Conservation (phyloP, 768 basidiomycete species). For the Tephrocybe rancida region DNA sequence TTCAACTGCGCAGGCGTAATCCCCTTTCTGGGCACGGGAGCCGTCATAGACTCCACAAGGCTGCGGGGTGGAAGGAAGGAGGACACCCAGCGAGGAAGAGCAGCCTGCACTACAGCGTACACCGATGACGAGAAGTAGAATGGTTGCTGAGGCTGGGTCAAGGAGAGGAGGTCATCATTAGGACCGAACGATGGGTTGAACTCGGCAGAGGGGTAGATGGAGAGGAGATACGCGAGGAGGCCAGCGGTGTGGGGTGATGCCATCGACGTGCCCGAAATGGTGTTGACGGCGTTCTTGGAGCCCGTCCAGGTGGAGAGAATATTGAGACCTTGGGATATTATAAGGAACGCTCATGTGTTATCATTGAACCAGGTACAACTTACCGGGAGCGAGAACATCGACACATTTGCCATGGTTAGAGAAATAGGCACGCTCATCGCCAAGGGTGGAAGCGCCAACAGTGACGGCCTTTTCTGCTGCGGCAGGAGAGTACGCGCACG, state of each 20-base stretch:
- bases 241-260: conserved; percentile 93
- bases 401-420: conserved; percentile 92
- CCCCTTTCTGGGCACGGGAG: conserved; percentile 43
- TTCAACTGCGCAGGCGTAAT: conserved; percentile 78
- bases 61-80: conserved; percentile 57
- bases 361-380: conserved; percentile 9
- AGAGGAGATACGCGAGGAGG: conserved; percentile 88
- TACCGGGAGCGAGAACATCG: conserved; percentile 88
- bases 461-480: conserved; percentile 88
- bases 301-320: conserved; percentile 89
- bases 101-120: conserved; percentile 56
- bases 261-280: conserved; percentile 92
- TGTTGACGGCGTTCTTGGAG: conserved; percentile 58
- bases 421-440: conserved; percentile 85
- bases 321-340: conserved; percentile 59
- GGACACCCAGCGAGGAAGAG: conserved; percentile 61
- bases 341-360: not conserved
- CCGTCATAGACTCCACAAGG: conserved; percentile 42
- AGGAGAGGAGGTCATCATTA: conserved; percentile 37
- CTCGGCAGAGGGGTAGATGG: conserved; percentile 71
- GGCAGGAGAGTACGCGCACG: conserved; percentile 93
- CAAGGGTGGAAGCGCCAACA: conserved; percentile 88
- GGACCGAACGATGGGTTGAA: conserved; percentile 56
- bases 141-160: conserved; percentile 31
- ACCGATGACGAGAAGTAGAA: conserved; percentile 41